These are phyloP conservation scores for Zygotorulaspora florentina DNA, from an alignment of 805 yeast genomes.

Conservation along the genomic window DNA sequence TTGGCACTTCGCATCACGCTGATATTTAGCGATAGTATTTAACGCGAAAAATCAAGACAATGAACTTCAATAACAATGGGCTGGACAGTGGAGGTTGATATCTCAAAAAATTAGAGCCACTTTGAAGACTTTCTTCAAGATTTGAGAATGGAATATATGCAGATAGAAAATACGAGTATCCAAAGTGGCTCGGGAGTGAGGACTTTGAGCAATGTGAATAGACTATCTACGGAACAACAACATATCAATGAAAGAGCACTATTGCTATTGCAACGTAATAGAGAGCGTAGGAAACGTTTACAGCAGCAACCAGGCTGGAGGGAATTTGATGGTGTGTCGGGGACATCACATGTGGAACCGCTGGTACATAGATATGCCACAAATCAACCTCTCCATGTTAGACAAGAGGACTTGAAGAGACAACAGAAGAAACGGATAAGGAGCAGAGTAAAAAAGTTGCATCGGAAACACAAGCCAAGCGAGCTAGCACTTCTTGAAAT, in stretches of 20 bases:
- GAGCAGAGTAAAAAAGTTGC: slow-evolving; percentile 40
- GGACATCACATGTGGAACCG: background rate
- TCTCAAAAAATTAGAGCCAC: background rate
- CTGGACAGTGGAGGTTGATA: background rate
- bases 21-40: background rate
- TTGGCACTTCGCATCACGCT: background rate
- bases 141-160: slow-evolving; percentile 5
- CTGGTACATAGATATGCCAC: slow-evolving; percentile 1
- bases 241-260: slow-evolving; percentile 31
- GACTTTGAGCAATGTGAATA: slow-evolving; percentile 19
- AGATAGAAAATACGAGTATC: slow-evolving; percentile 12
- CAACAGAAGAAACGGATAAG: slow-evolving; percentile 12
- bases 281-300: slow-evolving; percentile 27
- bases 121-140: background rate
- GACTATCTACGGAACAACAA: slow-evolving; percentile 21
- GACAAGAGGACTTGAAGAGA: slow-evolving; percentile 6
- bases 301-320: slow-evolving; percentile 15
- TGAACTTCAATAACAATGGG: background rate
- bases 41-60: slow-evolving; percentile 11
- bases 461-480: slow-evolving; percentile 52
- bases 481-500: slow-evolving; percentile 65
- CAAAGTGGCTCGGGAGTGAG: slow-evolving; percentile 18
- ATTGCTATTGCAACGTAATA: slow-evolving; percentile 28
- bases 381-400: background rate
- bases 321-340: slow-evolving; percentile 16